Base-by-base conservation (phyloP, 2,329 filamentous ascomycete species). In the Microdochium trichocladiopsis region DNA sequence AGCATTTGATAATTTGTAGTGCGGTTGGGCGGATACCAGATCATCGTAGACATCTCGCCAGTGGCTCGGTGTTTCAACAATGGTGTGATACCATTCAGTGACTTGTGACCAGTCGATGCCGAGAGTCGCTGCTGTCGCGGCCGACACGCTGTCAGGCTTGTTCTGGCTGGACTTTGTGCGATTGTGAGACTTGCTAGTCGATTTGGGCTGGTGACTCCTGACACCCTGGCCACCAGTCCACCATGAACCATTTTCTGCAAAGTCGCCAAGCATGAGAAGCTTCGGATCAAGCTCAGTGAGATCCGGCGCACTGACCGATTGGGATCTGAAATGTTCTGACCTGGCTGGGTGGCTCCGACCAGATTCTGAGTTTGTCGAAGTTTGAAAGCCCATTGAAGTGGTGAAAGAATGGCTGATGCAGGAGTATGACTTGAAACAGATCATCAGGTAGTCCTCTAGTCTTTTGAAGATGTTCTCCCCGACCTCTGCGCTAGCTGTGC, bases 161-260 rank as follows among this genome's bases (percentile, higher is more conserved):
- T 45, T 22, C 12, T 11, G 10, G 6, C 18, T 21, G 6, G 41
- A 45, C 18, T 22, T 45, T 23, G n/a, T 45, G 18, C 18, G 58
- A 23, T 58, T 53, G 24, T 67, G 62, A 3, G 69, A 67, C 41
- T 64, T 67, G 25, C 63, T 62, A 8, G 10, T 23, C 12, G 12
- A 18, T 4, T 16, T 22, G 6, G 41, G 6, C 12, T 45, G 12
- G 41, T 16, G 6, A 50, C 50, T 72, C 67, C 33, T 74, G 4
- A 18, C 18, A 22, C 11, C 66, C 61, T 79, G 74, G 49, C 77
- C 77, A 2, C 86, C 87, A 48, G 86, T 84, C 88, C 88, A 93
- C 89, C 88, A 93, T 8, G 80, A 81, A 2, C 87, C 88, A 62
- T 94, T 94, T 63, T 94, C 89, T 1, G 85, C 87, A 58, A 92